Percentiles rank a stretch among this genome's conserved stretches.
Conservation (phyloP, 2,329 filamentous ascomycete species). For the Pezizomycotina sp. region DNA sequence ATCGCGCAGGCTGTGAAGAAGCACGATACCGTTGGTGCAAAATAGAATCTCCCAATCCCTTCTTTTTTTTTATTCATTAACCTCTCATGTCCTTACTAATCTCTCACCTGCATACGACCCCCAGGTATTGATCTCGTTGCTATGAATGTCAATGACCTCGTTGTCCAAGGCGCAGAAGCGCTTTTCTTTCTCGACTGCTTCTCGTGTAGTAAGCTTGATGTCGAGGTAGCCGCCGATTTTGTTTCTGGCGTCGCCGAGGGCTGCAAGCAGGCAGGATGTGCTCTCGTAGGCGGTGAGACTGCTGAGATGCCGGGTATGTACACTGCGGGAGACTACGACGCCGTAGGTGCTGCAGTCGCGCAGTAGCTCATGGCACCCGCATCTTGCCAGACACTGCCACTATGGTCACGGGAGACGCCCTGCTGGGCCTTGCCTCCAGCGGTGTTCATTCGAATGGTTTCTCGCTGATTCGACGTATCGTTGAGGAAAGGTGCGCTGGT, state of each 20-base stretch:
- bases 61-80: neutral
- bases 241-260: constrained; percentile 79
- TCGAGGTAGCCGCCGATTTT: constrained; percentile 63
- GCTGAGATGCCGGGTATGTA: constrained; percentile 98
- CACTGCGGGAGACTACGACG: constrained; percentile 74
- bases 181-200: constrained; percentile 98
- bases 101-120: no score
- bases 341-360: constrained; percentile 74
- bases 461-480: constrained; percentile 82
- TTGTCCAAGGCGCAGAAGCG: constrained; percentile 88
- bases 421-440: constrained; percentile 69
- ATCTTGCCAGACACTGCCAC: constrained; percentile 58
- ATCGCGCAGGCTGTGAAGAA: constrained; percentile 79
- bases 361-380: constrained; percentile 46
- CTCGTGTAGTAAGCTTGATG: constrained; percentile 74
- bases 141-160: constrained; percentile 97
- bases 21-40: constrained; percentile 69
- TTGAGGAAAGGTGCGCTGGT: constrained; percentile 55
- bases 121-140: constrained; percentile 75
- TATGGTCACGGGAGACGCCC: constrained; percentile 69
- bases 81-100: no score
- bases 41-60: neutral
- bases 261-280: constrained; percentile 69
- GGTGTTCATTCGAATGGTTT: constrained; percentile 95
- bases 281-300: constrained; percentile 90